Percentiles rank a stretch among this genome's conserved stretches.
phyloP scores from a whole-genome alignment of 768 basidiomycete species.

The Gymnopilus dilepis region DNA sequence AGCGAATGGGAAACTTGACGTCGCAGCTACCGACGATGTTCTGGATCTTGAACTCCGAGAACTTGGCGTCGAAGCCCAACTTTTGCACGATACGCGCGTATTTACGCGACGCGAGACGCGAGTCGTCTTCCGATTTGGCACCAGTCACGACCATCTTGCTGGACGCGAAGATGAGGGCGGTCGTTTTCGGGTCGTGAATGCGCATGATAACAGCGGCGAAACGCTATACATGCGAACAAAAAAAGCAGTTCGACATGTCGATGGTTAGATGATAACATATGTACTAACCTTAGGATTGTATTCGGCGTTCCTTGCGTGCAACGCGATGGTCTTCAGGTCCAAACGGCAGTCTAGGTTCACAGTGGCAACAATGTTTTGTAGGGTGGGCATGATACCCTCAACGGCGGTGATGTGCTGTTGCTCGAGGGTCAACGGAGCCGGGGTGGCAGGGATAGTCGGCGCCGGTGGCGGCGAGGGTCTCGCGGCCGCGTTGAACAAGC shows the following conservation, averaged over 20 bases:
- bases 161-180: slow-evolving; percentile 98
- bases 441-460: slow-evolving; percentile 65
- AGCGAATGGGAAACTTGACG: slow-evolving; percentile 97
- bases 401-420: slow-evolving; percentile 96
- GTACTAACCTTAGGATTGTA: slow-evolving; percentile 99
- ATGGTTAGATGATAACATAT: slow-evolving; percentile 44
- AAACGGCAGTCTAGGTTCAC: slow-evolving; percentile 97
- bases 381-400: slow-evolving; percentile 97
- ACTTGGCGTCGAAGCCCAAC: slow-evolving; percentile 98
- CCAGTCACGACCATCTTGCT: slow-evolving; percentile 99
- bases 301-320: slow-evolving; percentile 98
- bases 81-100: slow-evolving; percentile 99
- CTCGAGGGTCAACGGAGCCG: slow-evolving; percentile 79
- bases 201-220: slow-evolving; percentile 99
- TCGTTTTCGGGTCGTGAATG: slow-evolving; percentile 99
- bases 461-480: slow-evolving; percentile 64
- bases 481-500: slow-evolving; percentile 48
- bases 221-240: slow-evolving; percentile 77
- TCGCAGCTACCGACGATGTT: slow-evolving; percentile 99
- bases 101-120: slow-evolving; percentile 94
- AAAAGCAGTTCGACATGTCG: slow-evolving; percentile 67
- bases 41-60: slow-evolving; percentile 99
- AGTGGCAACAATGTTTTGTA: slow-evolving; percentile 99
- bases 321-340: slow-evolving; percentile 97
- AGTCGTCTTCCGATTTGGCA: slow-evolving; percentile 98